Evolutionary conservation across 2,329 filamentous ascomycete genomes (phyloP), one percentile per base, ranked within the genome.

Genomic region (Neonectria neomacrospora): DNA sequence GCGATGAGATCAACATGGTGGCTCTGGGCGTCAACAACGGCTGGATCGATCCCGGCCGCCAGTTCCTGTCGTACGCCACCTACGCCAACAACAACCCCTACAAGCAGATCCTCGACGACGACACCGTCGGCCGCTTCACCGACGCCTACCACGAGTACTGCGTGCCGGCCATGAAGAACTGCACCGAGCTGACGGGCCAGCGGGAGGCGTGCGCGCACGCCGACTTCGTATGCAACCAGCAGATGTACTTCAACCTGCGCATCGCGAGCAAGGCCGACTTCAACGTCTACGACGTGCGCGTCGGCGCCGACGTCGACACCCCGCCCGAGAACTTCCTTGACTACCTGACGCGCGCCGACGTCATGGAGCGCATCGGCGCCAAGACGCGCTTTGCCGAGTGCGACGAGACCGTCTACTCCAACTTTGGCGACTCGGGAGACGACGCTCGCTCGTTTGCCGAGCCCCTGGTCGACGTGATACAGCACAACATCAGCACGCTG

Each of bases 1-100:
- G 80, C 16, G 75, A 81, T 52, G 78, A 79, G 50, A 60, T 86
- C 54, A 80, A 82, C 44, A 77, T 88, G n/a, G 79, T 85, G 7
- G 82, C 85, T 0, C 77, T 89, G 8, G 82, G 84, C 14, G 81
- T 89, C 64, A 83, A 86, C 75, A 88, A 88, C 70, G 85, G 84
- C 26, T 86, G 83, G 77, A 81, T 86, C 61, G 85, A 88, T 66
- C 75, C 77, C 22, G 71, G 71, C 41, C 70, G 76, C 3, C 75
- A 78, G 44, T 77, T 74, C 64, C 73, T 72, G 65, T 74, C 74
- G 1, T 77, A 77, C 22, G 73, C 74, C 1, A 71, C 71, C 14
- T 77, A 77, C 63, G 73, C 76, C 11, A 71, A 73, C 69, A 72
- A 71, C 51, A 78, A 79, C 64, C 71, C 74, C 3, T 77, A 77